These are phyloP conservation scores for Neofusicoccum umdonicola DNA, from an alignment of 2,329 filamentous ascomycete species.

Conservation along the genomic window DNA sequence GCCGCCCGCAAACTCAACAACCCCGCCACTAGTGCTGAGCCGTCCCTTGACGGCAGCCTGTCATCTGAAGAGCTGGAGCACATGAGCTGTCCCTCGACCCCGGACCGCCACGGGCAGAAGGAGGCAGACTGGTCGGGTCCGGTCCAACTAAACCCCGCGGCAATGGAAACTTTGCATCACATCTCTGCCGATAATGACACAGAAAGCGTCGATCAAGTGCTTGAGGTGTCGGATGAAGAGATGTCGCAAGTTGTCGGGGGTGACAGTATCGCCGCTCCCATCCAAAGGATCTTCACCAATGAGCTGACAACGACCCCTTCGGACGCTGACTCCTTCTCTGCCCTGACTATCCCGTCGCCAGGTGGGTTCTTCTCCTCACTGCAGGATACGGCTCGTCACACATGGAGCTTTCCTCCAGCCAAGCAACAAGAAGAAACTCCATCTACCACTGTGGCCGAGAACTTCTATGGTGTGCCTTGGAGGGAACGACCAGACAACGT, in stretches of 20 bases:
- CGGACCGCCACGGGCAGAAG: constrained; percentile 57
- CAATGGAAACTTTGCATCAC: constrained; percentile 76
- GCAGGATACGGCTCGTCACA: constrained; percentile 70
- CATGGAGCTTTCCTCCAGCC: constrained; percentile 64
- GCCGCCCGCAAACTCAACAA: constrained; percentile 57
- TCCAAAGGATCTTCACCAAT: constrained; percentile 8
- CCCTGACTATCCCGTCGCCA: constrained; percentile 85
- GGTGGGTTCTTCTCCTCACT: constrained; percentile 88
- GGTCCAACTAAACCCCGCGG: constrained; percentile 68
- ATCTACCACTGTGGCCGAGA: constrained; percentile 86
- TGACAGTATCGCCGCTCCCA: not conserved
- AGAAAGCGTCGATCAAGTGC: constrained; percentile 29
- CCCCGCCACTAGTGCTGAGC: constrained; percentile 74
- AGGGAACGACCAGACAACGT: constrained; percentile 24
- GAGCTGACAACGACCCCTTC: constrained; percentile 2
- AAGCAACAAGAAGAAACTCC: constrained; percentile 53
- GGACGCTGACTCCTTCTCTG: constrained; percentile 65
- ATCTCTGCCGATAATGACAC: constrained; percentile 29
- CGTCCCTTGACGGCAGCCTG: constrained; percentile 85
- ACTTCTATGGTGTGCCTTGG: constrained; percentile 88
- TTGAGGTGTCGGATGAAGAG: constrained; percentile 51
- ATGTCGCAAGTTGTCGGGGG: constrained; percentile 54
- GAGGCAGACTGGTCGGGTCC: constrained; percentile 63
- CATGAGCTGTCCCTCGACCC: constrained; percentile 81
- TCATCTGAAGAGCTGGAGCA: constrained; percentile 83